Evolutionary conservation across 2,329 filamentous ascomycete species (phyloP).

Genomic region (Thermoascus crustaceus): DNA sequence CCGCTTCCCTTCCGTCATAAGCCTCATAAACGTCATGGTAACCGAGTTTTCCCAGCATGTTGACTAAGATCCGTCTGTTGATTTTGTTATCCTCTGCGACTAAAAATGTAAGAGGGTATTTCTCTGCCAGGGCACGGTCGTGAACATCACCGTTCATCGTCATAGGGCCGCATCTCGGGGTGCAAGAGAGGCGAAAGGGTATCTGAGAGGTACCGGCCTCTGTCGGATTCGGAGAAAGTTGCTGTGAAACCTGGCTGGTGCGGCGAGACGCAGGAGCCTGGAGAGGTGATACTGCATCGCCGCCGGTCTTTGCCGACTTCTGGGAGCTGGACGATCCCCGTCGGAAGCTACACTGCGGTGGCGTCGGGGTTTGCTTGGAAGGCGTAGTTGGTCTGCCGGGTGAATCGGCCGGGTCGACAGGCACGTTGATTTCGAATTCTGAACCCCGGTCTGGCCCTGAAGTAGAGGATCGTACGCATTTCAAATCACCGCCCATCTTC

Average conservation of each 20-base stretch:
- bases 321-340: background rate
- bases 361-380: conserved; percentile 32
- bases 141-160: conserved; percentile 27
- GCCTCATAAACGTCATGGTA: conserved; percentile 57
- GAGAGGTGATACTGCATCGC: background rate
- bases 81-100: conserved; percentile 67
- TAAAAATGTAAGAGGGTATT: conserved; percentile 58
- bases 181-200: conserved; percentile 13
- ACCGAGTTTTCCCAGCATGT: conserved; percentile 59
- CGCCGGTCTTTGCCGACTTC: background rate
- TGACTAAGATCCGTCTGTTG: conserved; percentile 59
- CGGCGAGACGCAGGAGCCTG: background rate
- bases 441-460: conserved; percentile 53
- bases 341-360: conserved; percentile 10
- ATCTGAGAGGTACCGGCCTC: conserved; percentile 20
- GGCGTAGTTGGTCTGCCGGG: conserved; percentile 44
- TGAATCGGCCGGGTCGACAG: conserved; percentile 43
- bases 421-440: conserved; percentile 61
- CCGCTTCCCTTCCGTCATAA: conserved; percentile 60
- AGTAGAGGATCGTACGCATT: conserved; percentile 55
- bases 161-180: conserved; percentile 19
- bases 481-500: conserved; percentile 60
- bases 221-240: conserved; percentile 20
- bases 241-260: conserved; percentile 16
- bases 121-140: conserved; percentile 51